These are phyloP conservation scores for Linum lewisii DNA, from an alignment of 345 rosid species.

Conservation along the genomic window DNA sequence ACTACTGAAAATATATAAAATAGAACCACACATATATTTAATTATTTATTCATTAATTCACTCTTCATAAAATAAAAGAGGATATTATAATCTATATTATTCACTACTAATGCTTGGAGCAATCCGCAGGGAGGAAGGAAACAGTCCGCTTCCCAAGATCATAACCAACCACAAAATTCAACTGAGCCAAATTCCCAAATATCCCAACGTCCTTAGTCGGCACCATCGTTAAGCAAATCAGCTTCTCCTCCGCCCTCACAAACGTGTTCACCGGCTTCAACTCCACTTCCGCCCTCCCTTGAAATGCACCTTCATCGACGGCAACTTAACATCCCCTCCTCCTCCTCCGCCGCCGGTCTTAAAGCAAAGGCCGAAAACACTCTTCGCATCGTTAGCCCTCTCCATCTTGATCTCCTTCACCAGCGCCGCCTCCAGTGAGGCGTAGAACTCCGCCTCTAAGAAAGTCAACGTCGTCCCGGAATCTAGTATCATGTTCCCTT, in stretches of 20 bases:
- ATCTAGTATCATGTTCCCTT: constrained; percentile 13
- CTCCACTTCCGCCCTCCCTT: constrained; percentile 33
- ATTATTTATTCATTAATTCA: no score
- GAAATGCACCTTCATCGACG: constrained; percentile 44
- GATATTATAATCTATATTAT: no score
- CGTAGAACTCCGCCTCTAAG: constrained; percentile 1
- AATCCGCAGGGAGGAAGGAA: constrained; percentile 37
- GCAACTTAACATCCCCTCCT: constrained; percentile 16
- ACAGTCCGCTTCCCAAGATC: constrained; percentile 30
- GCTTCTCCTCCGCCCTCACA: constrained; percentile 6
- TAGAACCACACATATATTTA: no score
- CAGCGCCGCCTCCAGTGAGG: neutral
- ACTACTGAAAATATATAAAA: no score
- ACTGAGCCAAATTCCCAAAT: constrained; percentile 36
- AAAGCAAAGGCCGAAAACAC: constrained; percentile 27
- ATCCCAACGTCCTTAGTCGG: constrained; percentile 21
- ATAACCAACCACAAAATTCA: constrained; percentile 30
- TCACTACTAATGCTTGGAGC: constrained; percentile 19
- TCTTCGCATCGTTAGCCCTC: constrained; percentile 29
- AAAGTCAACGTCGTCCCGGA: constrained; percentile 13
- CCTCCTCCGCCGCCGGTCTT: no score
- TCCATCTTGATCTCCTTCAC: constrained; percentile 7
- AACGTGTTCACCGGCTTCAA: constrained; percentile 34
- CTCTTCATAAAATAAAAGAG: no score
- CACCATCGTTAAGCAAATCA: constrained; percentile 30